These are phyloP conservation scores for Diaporthe citriasiana DNA, from an alignment of 2,329 filamentous ascomycete species.

Conservation along the genomic window DNA sequence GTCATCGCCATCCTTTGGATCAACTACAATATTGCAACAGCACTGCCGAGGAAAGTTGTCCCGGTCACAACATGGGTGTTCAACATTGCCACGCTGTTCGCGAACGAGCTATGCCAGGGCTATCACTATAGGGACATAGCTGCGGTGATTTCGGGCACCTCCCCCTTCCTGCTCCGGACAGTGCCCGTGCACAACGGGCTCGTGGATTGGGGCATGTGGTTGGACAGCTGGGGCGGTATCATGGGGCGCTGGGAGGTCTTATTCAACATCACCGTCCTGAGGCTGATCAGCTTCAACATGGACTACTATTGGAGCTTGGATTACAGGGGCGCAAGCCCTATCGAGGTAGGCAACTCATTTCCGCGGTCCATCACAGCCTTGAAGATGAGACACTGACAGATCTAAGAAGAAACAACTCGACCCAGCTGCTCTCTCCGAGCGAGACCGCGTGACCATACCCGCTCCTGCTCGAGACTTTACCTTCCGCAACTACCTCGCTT, in stretches of 20 bases:
- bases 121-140: constrained; percentile 80
- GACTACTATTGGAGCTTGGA: constrained; percentile 95
- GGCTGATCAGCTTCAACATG: constrained; percentile 95
- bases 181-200: constrained; percentile 54
- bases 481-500: constrained; percentile 91
- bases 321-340: constrained; percentile 71
- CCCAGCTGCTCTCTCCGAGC: constrained; percentile 86
- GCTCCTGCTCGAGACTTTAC: constrained; percentile 79
- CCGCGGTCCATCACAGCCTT: too few relatives aligned
- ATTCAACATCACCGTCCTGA: constrained; percentile 94
- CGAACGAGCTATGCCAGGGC: constrained; percentile 86
- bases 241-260: constrained; percentile 95
- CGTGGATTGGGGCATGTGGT: constrained; percentile 74
- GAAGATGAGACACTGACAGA: constrained; percentile 67
- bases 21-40: constrained; percentile 85
- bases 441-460: constrained; percentile 84
- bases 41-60: constrained; percentile 77
- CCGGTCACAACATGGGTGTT: constrained; percentile 89
- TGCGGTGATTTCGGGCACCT: constrained; percentile 57
- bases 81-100: constrained; percentile 87
- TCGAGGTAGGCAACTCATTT: constrained; percentile 78
- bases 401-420: constrained; percentile 98
- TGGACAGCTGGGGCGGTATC: constrained; percentile 87
- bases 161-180: constrained; percentile 44
- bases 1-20: constrained; percentile 82